Base-by-base conservation (phyloP, 768 basidiomycete genomes). In the Lyophyllum decastes region DNA sequence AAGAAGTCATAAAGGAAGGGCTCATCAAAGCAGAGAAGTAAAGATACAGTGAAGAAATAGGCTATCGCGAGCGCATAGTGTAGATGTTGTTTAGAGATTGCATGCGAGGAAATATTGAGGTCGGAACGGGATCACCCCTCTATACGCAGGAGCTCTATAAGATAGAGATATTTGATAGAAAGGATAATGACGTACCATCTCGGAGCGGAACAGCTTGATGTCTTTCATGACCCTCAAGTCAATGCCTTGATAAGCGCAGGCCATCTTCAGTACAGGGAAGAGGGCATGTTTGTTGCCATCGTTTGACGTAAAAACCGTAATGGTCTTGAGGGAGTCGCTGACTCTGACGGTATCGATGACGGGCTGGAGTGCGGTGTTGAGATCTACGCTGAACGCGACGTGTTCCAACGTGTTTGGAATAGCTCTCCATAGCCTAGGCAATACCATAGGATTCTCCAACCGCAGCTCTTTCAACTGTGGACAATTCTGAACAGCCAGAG, bases 211-310 rank as follows among this genome's bases (percentile, higher is more conserved):
- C 55, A 68, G 68, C 57, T 73, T 70, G 41, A 89, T 73, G 64
- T 87, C 81, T 47, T 69, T 70, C 26, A 81, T 81, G 34, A 84
- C 70, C 52, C 71, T 70, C 61, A 90, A 68, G 26, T 80, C 79
- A 45, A 90, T 75, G 47, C 88, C 88, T 58, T 78, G 76, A 63
- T 78, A 77, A 16, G 85, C 86, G 69, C 89, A 92, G 4, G 80
- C 81, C 62, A 87, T 84, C 71, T 80, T 84, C 58, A 92, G 72
- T 38, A 76, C 74, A 22, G 82, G 64, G 33, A 88, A 75, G 60
- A 81, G 76, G 38, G 78, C 72, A 54, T 89, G 82, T 12, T 63
- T 66, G 45, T 79, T 71, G 2, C 83, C 83, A 38, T 78, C 78
- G 41, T 77, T 73, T 79, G 83, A 85, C 40, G 85, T 43, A 54